A percentile compares a stretch with the other conserved stretches of the same genome.
phyloP scores from a whole-genome alignment of 805 yeast genomes.

The Diddensiella transvaalensis region DNA sequence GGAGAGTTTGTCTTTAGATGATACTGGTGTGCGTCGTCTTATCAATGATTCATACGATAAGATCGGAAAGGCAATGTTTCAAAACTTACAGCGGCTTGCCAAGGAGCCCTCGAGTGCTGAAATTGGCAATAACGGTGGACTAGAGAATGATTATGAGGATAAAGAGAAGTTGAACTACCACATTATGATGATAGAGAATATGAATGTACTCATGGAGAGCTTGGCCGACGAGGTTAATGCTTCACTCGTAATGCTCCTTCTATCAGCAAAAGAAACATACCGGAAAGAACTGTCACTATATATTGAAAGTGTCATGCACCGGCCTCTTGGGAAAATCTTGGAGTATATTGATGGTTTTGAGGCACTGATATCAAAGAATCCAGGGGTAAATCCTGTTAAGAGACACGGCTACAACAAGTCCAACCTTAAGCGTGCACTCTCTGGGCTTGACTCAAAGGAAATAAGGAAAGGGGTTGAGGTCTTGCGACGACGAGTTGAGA shows the following conservation, averaged over 20 bases:
- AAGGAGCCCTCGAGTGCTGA: conserved; percentile 22
- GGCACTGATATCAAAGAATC: conserved; percentile 41
- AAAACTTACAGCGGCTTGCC: conserved; percentile 30
- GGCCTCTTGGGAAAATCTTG: conserved; percentile 63
- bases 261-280: conserved; percentile 18
- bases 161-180: conserved; percentile 40
- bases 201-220: conserved; percentile 47
- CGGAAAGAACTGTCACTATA: conserved; percentile 37
- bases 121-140: conserved; percentile 7
- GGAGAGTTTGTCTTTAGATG: not conserved
- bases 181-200: conserved; percentile 50
- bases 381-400: conserved; percentile 44
- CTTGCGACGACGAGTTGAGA: conserved; percentile 52
- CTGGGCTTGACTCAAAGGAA: conserved; percentile 56
- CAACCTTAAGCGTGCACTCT: conserved; percentile 53
- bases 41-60: conserved; percentile 33
- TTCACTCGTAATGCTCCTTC: conserved; percentile 10
- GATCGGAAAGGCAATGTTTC: conserved; percentile 32
- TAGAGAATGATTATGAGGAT: conserved; percentile 27
- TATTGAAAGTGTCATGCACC: conserved; percentile 44
- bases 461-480: conserved; percentile 51
- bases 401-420: conserved; percentile 63
- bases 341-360: conserved; percentile 65
- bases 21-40: conserved; percentile 3
- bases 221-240: conserved; percentile 16